Conservation (phyloP, 179 eudicot species). For the Silene noctiflora region DNA sequence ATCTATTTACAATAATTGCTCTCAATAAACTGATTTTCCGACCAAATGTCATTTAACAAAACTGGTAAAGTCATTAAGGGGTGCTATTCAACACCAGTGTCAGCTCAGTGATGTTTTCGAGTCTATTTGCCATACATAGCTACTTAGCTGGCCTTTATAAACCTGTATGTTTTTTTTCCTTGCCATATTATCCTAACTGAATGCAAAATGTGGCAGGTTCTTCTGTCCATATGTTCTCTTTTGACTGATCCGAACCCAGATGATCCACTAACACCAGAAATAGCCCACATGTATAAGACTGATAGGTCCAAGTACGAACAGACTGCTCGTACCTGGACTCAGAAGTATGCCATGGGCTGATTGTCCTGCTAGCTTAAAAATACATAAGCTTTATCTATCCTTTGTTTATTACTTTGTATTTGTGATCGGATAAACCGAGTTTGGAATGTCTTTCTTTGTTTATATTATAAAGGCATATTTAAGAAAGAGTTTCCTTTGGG, state of each 20-base stretch:
- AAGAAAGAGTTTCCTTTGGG: background rate
- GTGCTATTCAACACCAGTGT: no score
- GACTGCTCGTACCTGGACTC: constrained; percentile 41
- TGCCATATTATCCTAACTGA: background rate
- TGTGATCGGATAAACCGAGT: background rate
- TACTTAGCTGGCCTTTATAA: no score
- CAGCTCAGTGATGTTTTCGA: no score
- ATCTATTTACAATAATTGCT: background rate
- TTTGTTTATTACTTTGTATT: background rate
- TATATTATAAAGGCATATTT: background rate
- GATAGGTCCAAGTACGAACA: constrained; percentile 35
- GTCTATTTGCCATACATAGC: no score
- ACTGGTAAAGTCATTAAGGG: no score
- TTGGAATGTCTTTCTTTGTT: constrained; percentile 9
- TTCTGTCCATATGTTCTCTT: constrained; percentile 34
- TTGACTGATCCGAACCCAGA: constrained; percentile 31
- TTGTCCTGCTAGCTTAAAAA: background rate
- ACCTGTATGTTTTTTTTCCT: background rate
- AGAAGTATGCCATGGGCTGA: constrained; percentile 40
- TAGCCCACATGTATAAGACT: constrained; percentile 42
- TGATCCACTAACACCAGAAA: constrained; percentile 38
- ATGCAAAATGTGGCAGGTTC: constrained; percentile 26
- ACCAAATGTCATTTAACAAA: background rate
- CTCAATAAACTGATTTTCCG: background rate
- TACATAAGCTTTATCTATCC: constrained; percentile 3